Percentiles rank a stretch among this genome's conserved stretches.
Conservation (phyloP, 345 rosid genomes). For the Arabidopsis arenosa region DNA sequence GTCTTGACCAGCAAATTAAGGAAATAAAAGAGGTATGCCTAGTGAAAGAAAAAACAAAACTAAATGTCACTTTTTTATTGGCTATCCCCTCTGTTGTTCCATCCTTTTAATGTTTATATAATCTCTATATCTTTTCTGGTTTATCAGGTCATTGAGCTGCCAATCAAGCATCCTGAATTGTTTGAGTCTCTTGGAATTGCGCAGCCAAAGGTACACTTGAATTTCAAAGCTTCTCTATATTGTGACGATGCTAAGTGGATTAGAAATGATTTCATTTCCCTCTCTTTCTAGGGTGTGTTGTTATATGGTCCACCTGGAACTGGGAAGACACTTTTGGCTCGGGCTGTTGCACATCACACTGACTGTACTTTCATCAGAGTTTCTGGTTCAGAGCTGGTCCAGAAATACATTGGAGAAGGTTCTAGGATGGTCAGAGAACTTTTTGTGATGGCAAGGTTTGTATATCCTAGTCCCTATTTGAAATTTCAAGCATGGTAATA, state of each 20-base stretch:
- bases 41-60: background rate
- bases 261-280: background rate
- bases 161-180: conserved; percentile 97
- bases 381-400: conserved; percentile 96
- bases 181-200: conserved; percentile 98
- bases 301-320: conserved; percentile 99
- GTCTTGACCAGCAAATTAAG: conserved; percentile 98
- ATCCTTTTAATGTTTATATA: background rate
- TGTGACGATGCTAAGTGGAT: background rate
- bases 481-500: background rate
- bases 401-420: conserved; percentile 98
- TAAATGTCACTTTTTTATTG: background rate
- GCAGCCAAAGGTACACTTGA: conserved; percentile 82
- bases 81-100: background rate
- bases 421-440: conserved; percentile 99
- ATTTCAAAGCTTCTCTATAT: background rate
- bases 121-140: conserved; percentile 3
- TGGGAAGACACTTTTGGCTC: conserved; percentile 96
- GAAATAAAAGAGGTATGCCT: conserved; percentile 87
- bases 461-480: conserved; percentile 18
- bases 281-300: conserved; percentile 74
- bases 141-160: conserved; percentile 94
- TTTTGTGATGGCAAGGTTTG: conserved; percentile 98
- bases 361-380: conserved; percentile 99
- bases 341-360: conserved; percentile 99